Evolutionary conservation across 306 rosid species (phyloP), one percentile per base, ranked within the genome.

Genomic region (Cicer bijugum): DNA sequence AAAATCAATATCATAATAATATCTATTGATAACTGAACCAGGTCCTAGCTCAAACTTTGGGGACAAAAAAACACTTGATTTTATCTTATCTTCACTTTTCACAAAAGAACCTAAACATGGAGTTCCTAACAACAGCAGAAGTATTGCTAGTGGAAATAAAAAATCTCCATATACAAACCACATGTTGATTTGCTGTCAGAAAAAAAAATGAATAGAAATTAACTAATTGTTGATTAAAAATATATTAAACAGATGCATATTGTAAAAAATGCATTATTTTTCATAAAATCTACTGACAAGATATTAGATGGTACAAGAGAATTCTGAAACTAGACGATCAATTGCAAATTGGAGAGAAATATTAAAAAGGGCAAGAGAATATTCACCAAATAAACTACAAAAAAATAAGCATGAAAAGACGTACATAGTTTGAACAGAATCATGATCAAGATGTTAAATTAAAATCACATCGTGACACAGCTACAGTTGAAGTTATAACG

Each of bases 31-130:
- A 75, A 88, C 98, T 14, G 92, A 88, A 61, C 98, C 98, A 0
- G 91, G 92, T 14, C 71, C 82, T 56, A 87, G 65, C 45, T 78
- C 86, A 79, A 92, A 74, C 75, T 55, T 82, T 4, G 96, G 98
- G 61, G 98, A 90, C 1, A 78, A 37, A 66, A 73, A 85, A 42
- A 80, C 81, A 1, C 82, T 55, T 17, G 92, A 67, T 10, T 84
- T 87, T 37, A 87, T 69, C 71, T 76, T 85, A 45, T 38, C 48
- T 59, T 40, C 75, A 48, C 4, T 47, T 44, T 72, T 70, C 70
- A 78, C 44, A 43, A 65, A 46, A 59, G 83, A 81, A 67, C 72
- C 43, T n/a, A 80, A 85, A 46, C 39, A 62, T 50, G 85, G 72
- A 39, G 74, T 59, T 52, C 61, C 57, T 16, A 83, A 43, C 48